Percentiles rank a stretch among this genome's conserved stretches.
Evolutionary conservation across 2,329 filamentous ascomycete species (phyloP).

Genomic region (Arthrobotrys megalospora): DNA sequence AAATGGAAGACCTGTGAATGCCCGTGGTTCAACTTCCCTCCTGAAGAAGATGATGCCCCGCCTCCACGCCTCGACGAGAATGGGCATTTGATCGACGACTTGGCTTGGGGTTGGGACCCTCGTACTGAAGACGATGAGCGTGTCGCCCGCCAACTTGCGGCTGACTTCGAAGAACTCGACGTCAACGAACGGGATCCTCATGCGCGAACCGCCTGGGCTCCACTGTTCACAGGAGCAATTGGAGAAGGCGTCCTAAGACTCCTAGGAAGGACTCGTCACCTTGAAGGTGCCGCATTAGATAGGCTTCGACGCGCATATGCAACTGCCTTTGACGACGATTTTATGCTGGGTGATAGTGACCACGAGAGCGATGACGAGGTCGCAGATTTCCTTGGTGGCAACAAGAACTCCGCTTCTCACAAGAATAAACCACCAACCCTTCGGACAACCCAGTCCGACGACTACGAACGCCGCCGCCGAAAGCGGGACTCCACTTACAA

Average conservation of each 20-base stretch:
- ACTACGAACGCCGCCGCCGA: conserved; percentile 33
- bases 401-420: conserved; percentile 17
- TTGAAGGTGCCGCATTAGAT: conserved; percentile 49
- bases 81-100: conserved; percentile 42
- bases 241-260: conserved; percentile 55
- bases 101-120: conserved; percentile 55
- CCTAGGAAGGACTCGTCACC: conserved; percentile 48
- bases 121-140: conserved; percentile 48
- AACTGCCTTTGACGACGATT: conserved; percentile 51
- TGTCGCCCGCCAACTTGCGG: conserved; percentile 51
- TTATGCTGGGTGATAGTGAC: conserved; percentile 41
- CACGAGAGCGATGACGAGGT: conserved; percentile 51
- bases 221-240: conserved; percentile 50
- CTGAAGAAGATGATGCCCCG: conserved; percentile 56
- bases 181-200: conserved; percentile 42
- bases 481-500: conserved; percentile 56
- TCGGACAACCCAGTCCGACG: conserved; percentile 37
- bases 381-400: conserved; percentile 39
- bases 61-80: conserved; percentile 38
- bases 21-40: conserved; percentile 60
- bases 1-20: conserved; percentile 60
- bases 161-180: conserved; percentile 56
- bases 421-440: conserved; percentile 34
- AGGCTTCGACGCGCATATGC: conserved; percentile 55
- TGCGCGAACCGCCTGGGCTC: conserved; percentile 42